These are phyloP conservation scores for Naganishia kalamii DNA, from an alignment of 768 basidiomycete species.

Conservation along the genomic window DNA sequence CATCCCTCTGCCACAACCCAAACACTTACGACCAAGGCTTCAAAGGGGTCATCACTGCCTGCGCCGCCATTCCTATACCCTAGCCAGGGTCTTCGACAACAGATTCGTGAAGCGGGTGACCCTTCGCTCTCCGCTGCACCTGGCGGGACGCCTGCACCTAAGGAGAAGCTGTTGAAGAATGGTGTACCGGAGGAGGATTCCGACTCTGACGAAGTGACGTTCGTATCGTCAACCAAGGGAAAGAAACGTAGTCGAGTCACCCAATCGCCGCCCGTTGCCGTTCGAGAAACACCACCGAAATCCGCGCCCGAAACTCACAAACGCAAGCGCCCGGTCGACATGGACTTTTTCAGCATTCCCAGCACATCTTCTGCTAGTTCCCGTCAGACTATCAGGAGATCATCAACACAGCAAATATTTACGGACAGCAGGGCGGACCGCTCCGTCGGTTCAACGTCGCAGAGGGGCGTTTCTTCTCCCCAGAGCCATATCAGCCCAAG, in stretches of 20 bases:
- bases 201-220: background rate
- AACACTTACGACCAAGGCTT: background rate
- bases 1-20: background rate
- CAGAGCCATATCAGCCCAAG: no score
- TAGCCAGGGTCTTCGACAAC: background rate
- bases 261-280: background rate
- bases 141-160: background rate
- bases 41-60: background rate
- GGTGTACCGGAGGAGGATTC: background rate
- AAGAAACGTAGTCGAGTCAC: background rate
- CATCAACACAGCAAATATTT: background rate
- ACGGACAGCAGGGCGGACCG: background rate
- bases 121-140: background rate
- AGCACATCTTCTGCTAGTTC: background rate
- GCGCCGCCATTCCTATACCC: background rate
- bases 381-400: background rate
- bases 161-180: background rate
- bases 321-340: background rate
- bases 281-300: background rate
- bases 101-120: background rate
- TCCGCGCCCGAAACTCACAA: background rate
- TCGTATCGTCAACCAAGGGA: background rate
- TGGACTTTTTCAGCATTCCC: constrained; percentile 14
- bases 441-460: no score
- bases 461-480: background rate